A percentile compares a stretch with the other conserved stretches of the same genome.
Evolutionary conservation across 352 stramenopile species (phyloP).

Genomic region (Pythium dissimile): DNA sequence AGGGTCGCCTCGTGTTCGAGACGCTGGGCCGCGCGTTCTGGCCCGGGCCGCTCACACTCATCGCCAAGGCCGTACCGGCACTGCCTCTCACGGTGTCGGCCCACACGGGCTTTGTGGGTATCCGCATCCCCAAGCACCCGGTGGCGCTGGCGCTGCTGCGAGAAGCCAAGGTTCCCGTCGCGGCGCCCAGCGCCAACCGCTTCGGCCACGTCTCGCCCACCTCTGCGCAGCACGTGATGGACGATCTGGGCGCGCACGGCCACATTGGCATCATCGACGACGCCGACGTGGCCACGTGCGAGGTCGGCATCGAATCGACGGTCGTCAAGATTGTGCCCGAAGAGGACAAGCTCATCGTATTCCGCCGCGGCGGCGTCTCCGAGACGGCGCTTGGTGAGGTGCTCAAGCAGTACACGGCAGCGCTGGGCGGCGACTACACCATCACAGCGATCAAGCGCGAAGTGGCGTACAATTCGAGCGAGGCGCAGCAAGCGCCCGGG

Average conservation of each 20-base stretch:
- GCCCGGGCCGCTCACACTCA: conserved; percentile 97
- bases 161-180: conserved; percentile 91
- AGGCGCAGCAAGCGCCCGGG: conserved; percentile 90
- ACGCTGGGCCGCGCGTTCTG: conserved; percentile 91
- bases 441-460: conserved; percentile 70
- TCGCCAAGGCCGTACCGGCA: conserved; percentile 86
- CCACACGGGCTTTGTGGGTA: conserved; percentile 96
- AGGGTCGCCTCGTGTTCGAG: conserved; percentile 68
- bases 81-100: conserved; percentile 88
- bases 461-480: conserved; percentile 52
- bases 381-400: conserved; percentile 60
- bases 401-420: conserved; percentile 41
- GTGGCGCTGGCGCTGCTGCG: conserved; percentile 90
- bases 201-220: conserved; percentile 99
- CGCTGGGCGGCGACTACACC: conserved; percentile 43
- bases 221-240: conserved; percentile 93
- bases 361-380: conserved; percentile 84
- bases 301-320: conserved; percentile 94
- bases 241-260: conserved; percentile 92
- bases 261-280: conserved; percentile 88
- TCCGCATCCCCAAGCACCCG: conserved; percentile 93
- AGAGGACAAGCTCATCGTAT: conserved; percentile 79
- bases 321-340: conserved; percentile 89
- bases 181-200: conserved; percentile 97
- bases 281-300: conserved; percentile 47